phyloP scores from a whole-genome alignment of 306 rosid species.

The Cucurbita maxima region DNA sequence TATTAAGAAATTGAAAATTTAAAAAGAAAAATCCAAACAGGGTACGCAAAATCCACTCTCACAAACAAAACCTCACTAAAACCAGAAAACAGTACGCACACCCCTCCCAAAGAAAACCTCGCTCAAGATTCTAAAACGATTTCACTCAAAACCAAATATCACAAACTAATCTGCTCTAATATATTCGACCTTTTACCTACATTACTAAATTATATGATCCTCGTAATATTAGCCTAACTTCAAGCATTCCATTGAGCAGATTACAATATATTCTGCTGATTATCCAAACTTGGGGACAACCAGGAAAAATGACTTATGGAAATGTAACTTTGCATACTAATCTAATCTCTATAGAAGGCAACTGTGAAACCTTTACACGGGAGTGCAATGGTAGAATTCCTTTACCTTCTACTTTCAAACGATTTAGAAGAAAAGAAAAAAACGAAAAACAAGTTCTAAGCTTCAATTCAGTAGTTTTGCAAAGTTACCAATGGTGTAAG shows the following conservation, averaged over 20 bases:
- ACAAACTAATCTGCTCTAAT: neutral
- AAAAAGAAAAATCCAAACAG: too few relatives aligned
- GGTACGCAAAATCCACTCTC: neutral
- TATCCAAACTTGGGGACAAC: neutral
- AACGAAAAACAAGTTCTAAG: neutral
- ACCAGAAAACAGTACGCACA: neutral
- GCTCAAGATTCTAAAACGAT: neutral
- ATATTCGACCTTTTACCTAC: neutral
- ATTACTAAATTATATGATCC: neutral
- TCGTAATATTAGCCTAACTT: neutral
- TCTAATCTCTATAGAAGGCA: neutral
- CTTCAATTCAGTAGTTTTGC: neutral
- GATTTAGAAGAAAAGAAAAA: neutral
- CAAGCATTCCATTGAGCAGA: neutral
- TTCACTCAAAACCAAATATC: neutral
- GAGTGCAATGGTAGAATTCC: neutral
- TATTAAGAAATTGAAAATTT: too few relatives aligned
- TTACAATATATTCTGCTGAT: neutral
- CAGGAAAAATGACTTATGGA: neutral
- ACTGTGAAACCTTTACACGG: neutral
- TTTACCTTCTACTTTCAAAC: neutral
- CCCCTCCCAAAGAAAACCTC: neutral
- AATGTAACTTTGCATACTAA: neutral
- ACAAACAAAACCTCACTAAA: neutral
- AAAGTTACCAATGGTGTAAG: slow-evolving; percentile 27